Base-by-base conservation (phyloP, 768 basidiomycete genomes). In the Rubroboletus pulcherrimus region DNA sequence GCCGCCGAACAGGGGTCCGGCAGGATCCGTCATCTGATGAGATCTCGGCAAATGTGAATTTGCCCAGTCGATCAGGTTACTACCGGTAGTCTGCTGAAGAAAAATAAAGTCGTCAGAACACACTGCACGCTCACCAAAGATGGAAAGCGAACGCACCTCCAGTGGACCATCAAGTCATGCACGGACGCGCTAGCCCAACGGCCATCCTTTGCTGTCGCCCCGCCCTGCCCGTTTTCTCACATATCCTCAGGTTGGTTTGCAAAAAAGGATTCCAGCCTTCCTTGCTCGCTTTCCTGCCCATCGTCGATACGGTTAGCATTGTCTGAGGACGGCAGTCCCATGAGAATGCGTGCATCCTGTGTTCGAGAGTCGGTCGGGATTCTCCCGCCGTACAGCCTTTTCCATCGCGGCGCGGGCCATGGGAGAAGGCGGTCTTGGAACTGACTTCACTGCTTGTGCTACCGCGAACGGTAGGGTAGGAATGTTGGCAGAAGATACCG, bases 381-480 rank as follows among this genome's bases (percentile, higher is more conserved):
- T 89, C 68, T 93, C 91, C 47, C 93, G 79, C 21, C 93, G 83
- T 47, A 91, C 76, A 0, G 93, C 91, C 41, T 86, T 85, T 70
- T 98, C 95, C 0, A 89, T 92, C 1, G 93, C 93, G 19, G 83
- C 92, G 15, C 93, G 85, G 14, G 89, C 87, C 0, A 83, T 79
- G 0, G 97, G 97, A 0, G 94, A 96, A 1, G 97, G 96, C 0
- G 97, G 97, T 12, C 97, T 82, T 7, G 94, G 94, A 0, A 91
- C 89, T 2, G 96, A 95, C 64, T 91, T 93, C 93, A 99, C 93
- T 2, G 94, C 85, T 74, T 98, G 94, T 0, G 97, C 97, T 12
- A 97, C 91, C 21, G 88, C 83, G 40, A 99, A 79, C 0, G 96
- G 93, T 59, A 99, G 98, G 1, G 96, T 98, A 1, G 94, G 92